Evolutionary conservation across 768 basidiomycete genomes (phyloP).

Genomic region (Dioszegia aurantiaca): DNA sequence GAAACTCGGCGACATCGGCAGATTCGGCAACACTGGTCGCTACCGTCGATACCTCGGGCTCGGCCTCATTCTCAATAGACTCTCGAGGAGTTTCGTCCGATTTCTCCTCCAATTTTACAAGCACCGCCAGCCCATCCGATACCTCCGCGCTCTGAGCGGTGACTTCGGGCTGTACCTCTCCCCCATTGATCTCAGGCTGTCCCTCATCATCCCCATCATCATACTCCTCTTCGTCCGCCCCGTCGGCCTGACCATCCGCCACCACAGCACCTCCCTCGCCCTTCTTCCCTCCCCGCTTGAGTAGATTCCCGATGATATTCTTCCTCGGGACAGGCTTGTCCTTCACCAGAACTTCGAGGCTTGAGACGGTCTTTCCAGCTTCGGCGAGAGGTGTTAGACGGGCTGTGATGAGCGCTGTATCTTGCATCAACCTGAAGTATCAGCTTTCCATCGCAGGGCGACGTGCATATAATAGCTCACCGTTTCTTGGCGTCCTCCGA

Average conservation of each 20-base stretch:
- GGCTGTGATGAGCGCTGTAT: slow-evolving; percentile 72
- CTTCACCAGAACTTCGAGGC: slow-evolving; percentile 79
- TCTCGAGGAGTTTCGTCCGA: not conserved
- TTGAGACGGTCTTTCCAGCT: slow-evolving; percentile 61
- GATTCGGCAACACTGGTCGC: slow-evolving; percentile 4
- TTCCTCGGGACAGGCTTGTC: slow-evolving; percentile 64
- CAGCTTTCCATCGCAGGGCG: not conserved
- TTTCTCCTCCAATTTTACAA: not conserved
- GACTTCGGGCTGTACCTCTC: not conserved
- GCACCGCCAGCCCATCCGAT: not conserved
- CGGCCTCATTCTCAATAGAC: slow-evolving; percentile 2
- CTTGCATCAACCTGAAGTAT: slow-evolving; percentile 67
- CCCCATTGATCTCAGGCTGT: not conserved
- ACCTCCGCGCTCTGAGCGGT: not conserved
- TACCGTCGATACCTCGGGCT: not conserved
- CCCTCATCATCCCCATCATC: slow-evolving; percentile 10
- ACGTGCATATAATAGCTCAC: slow-evolving; percentile 54
- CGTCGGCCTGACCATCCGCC: not conserved
- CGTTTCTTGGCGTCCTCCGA: slow-evolving; percentile 79
- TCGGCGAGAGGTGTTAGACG: slow-evolving; percentile 73
- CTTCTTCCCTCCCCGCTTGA: slow-evolving; percentile 31
- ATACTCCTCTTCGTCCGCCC: slow-evolving; percentile 6
- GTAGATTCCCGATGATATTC: slow-evolving; percentile 28
- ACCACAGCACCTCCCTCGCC: not conserved
- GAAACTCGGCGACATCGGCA: not conserved